Conservation (phyloP, 1,284 basidiomycete species). For the Stygiomarasmius scandens region DNA sequence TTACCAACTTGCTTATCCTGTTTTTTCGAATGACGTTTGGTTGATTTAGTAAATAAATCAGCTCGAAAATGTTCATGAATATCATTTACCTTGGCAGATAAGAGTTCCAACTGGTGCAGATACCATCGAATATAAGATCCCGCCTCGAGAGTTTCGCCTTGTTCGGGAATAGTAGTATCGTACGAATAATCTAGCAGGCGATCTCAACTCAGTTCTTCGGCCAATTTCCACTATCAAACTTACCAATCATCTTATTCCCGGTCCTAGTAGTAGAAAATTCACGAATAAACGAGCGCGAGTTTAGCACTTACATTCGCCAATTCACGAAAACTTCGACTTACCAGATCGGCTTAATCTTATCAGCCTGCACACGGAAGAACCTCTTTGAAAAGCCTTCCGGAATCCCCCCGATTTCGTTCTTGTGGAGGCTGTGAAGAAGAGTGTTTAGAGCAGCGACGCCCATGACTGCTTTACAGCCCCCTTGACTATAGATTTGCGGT, state of each 20-base stretch:
- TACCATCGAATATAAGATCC: slow-evolving; percentile 20
- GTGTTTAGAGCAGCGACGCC: slow-evolving; percentile 20
- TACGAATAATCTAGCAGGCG: slow-evolving; percentile 17
- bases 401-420: not conserved
- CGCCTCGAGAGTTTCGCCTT: slow-evolving; percentile 16
- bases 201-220: too few relatives aligned
- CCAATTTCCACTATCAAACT: not conserved
- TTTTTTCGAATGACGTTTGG: not conserved
- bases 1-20: not conserved
- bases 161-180: slow-evolving; percentile 15
- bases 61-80: not conserved
- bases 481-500: slow-evolving; percentile 17
- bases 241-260: not conserved
- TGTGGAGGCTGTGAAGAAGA: not conserved
- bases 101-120: slow-evolving; percentile 1
- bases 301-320: not conserved
- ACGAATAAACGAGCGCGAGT: not conserved
- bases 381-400: slow-evolving; percentile 14
- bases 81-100: not conserved
- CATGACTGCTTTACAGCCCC: slow-evolving; percentile 22
- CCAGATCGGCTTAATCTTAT: slow-evolving; percentile 22
- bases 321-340: slow-evolving; percentile 2
- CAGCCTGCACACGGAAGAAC: slow-evolving; percentile 21
- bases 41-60: not conserved
- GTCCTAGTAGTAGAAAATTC: not conserved